Base-by-base conservation (phyloP, 208 protist genomes). In the Acanthamoeba triangularis region DNA sequence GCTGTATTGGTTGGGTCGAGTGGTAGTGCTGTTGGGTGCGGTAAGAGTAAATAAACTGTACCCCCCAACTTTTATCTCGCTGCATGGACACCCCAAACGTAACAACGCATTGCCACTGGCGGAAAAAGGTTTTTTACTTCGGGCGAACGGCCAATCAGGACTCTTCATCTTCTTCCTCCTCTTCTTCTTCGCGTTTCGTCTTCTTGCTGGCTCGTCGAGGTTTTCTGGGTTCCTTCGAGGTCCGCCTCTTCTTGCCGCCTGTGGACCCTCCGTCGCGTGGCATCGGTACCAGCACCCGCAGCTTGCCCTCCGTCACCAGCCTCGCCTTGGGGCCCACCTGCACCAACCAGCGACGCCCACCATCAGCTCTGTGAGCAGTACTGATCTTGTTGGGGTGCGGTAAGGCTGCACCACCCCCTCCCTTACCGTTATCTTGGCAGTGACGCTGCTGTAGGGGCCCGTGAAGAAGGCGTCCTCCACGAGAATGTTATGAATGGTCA, bases 391-490 rank as follows among this genome's bases (percentile, higher is more conserved):
- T 7, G 33, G 33, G 20, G 33, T 44, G 35, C 11, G 8, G 28
- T 1, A 13, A 61, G 56, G 56, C 56, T 13, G 1, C 25, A 30
- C 11, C 65, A 74, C 13, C 28, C 7, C n/a, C n/a, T n/a, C 6
- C 3, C 80, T 0, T n/a, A 88, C 80, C 35, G 28, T 59, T 14
- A 88, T 63, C 30, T 88, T 88, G 52, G 80, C 35, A 23, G 80
- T 63, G 28, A 88, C 52, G 28, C 80, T 88, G 35, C 80, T 63
- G n/a, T 88, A 88, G 41, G 80, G 80, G 2, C 80, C 80, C n/a
- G 80, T 88, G 80, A 88, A 88, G 52, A 61, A 88, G 41, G 80
- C 80, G 20, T 88, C 80, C 44, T 88, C 80, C 3, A 41, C 16
- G 3, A 88, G 35, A 59, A 88, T 88, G 30, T 7, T 35, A 5